These are phyloP conservation scores for Plantago elongata DNA, from an alignment of 257 asterid genomes.

Conservation along the genomic window DNA sequence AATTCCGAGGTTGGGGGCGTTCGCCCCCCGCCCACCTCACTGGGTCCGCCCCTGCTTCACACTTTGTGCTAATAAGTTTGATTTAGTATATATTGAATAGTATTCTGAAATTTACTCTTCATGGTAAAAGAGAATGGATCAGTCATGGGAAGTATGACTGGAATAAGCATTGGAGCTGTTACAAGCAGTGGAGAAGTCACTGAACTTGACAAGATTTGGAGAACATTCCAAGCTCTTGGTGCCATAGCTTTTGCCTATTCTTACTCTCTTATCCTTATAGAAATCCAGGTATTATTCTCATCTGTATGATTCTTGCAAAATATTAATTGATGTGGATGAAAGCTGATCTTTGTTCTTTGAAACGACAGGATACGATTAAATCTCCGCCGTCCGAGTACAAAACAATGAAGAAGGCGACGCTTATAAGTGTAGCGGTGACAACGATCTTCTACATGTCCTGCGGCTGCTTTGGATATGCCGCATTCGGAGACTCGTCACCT, in stretches of 20 bases:
- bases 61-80: slow-evolving; percentile 17
- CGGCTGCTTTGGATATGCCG: slow-evolving; percentile 37
- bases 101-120: neutral
- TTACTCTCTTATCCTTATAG: slow-evolving; percentile 50
- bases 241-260: slow-evolving; percentile 59
- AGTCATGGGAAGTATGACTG: slow-evolving; percentile 12
- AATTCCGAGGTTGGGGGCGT: too few species aligned
- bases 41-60: too few species aligned
- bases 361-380: slow-evolving; percentile 20
- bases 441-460: slow-evolving; percentile 32
- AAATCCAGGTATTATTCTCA: slow-evolving; percentile 24
- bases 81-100: too few species aligned
- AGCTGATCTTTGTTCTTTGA: neutral
- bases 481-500: slow-evolving; percentile 33
- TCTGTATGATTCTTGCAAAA: neutral
- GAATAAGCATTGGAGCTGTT: slow-evolving; percentile 11
- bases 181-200: slow-evolving; percentile 14
- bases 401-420: slow-evolving; percentile 27
- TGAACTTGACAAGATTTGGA: slow-evolving; percentile 45
- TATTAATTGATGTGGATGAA: neutral
- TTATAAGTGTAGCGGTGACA: slow-evolving; percentile 22
- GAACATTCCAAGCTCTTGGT: slow-evolving; percentile 49
- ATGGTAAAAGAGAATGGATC: neutral
- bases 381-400: slow-evolving; percentile 27
- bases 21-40: too few species aligned